Evolutionary conservation across 176 grass and related monocot species (phyloP).

Genomic region (Avena atlantica): DNA sequence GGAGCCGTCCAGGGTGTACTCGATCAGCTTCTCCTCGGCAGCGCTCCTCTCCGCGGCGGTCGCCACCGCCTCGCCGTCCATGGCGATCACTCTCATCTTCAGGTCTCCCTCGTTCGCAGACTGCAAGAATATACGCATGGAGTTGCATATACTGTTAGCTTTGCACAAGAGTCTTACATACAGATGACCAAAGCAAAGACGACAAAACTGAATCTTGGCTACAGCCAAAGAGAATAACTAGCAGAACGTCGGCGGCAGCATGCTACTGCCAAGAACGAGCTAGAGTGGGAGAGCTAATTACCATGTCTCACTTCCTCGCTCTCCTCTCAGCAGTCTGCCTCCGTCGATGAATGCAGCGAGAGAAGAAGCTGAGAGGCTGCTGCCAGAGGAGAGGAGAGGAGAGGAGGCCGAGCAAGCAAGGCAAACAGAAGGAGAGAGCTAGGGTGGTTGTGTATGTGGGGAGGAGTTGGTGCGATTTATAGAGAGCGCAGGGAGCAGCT

Average conservation of each 20-base stretch:
- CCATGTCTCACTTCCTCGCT: slow-evolving; percentile 50
- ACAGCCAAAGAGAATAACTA: not conserved
- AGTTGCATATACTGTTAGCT: slow-evolving; percentile 14
- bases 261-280: not conserved
- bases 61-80: slow-evolving; percentile 6
- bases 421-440: not conserved
- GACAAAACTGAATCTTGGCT: not conserved
- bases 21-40: slow-evolving; percentile 46
- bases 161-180: not conserved
- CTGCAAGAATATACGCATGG: slow-evolving; percentile 33
- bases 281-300: slow-evolving; percentile 36
- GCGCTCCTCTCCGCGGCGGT: slow-evolving; percentile 16
- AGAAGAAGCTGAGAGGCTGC: slow-evolving; percentile 34
- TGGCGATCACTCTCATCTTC: slow-evolving; percentile 51
- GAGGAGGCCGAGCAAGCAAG: slow-evolving; percentile 30
- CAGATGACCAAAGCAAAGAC: not conserved
- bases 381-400: slow-evolving; percentile 24
- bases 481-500: slow-evolving; percentile 36
- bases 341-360: not conserved
- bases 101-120: slow-evolving; percentile 43
- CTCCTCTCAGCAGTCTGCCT: not conserved
- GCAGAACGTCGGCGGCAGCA: not conserved
- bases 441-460: slow-evolving; percentile 12
- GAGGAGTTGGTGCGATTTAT: slow-evolving; percentile 64
- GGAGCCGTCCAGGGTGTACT: slow-evolving; percentile 76